phyloP scores from a whole-genome alignment of 2,329 filamentous ascomycete genomes.

The Tolypocladium inflatum region DNA sequence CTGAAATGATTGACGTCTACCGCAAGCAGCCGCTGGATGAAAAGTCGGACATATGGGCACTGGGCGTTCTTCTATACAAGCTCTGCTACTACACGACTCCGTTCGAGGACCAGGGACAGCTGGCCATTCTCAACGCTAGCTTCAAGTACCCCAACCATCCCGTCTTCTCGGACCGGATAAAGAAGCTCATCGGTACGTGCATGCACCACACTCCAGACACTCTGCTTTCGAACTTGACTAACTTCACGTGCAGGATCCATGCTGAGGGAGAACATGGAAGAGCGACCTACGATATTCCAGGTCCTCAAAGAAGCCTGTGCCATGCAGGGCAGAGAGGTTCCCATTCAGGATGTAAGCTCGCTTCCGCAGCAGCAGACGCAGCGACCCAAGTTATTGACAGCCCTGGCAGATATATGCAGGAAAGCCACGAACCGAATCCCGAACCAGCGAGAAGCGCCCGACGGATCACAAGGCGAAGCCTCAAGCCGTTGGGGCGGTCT shows the following conservation, averaged over 20 bases:
- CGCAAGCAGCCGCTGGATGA: slow-evolving; percentile 94
- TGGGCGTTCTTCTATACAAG: slow-evolving; percentile 94
- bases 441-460: slow-evolving; percentile 40
- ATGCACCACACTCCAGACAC: not conserved
- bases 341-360: slow-evolving; percentile 73
- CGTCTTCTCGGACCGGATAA: slow-evolving; percentile 78
- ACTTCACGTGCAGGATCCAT: slow-evolving; percentile 56
- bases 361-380: not conserved
- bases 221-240: not conserved
- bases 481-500: slow-evolving; percentile 64
- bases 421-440: slow-evolving; percentile 54
- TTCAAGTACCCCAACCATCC: slow-evolving; percentile 88
- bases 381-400: slow-evolving; percentile 4
- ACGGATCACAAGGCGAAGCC: slow-evolving; percentile 45
- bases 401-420: slow-evolving; percentile 58
- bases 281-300: slow-evolving; percentile 87
- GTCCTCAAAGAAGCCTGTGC: slow-evolving; percentile 77
- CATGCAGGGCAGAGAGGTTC: slow-evolving; percentile 80
- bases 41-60: slow-evolving; percentile 96
- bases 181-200: slow-evolving; percentile 70
- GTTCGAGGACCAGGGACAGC: slow-evolving; percentile 94
- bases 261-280: slow-evolving; percentile 72
- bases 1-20: slow-evolving; percentile 98
- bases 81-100: slow-evolving; percentile 98
- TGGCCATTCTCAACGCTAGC: slow-evolving; percentile 92